phyloP scores from a whole-genome alignment of 2,329 filamentous ascomycete genomes.

The Purpureocillium lavendulum region DNA sequence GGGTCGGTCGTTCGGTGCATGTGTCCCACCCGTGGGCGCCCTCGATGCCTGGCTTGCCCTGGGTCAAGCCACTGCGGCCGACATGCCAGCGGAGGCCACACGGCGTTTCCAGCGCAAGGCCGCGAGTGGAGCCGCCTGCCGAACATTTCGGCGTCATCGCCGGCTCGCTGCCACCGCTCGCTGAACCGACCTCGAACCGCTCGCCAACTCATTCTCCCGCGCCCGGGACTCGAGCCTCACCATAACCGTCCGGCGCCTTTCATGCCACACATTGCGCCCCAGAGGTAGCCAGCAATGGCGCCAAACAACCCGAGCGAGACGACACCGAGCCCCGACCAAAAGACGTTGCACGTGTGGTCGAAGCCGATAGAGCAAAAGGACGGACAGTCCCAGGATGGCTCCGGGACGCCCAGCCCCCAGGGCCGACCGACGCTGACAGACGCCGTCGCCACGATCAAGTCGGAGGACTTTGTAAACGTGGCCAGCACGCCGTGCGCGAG shows the following conservation, averaged over 20 bases:
- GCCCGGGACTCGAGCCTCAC: no score
- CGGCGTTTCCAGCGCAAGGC: no score
- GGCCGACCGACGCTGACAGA: slow-evolving; percentile 39
- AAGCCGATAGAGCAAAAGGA: slow-evolving; percentile 21
- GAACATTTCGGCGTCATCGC: background rate
- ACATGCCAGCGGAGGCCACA: no score
- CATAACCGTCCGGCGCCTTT: background rate
- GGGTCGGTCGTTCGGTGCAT: no score
- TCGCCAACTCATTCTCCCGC: no score
- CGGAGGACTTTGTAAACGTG: slow-evolving; percentile 61
- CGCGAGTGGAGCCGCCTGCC: background rate
- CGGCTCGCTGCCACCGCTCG: background rate
- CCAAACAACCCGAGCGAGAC: slow-evolving; percentile 18
- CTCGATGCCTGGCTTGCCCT: background rate
- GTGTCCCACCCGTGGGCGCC: no score
- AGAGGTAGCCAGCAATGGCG: slow-evolving; percentile 26
- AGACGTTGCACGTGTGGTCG: slow-evolving; percentile 27
- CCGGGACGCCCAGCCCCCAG: slow-evolving; percentile 12
- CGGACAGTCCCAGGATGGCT: slow-evolving; percentile 6
- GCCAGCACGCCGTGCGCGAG: slow-evolving; percentile 78
- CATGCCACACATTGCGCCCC: slow-evolving; percentile 5
- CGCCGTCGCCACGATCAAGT: slow-evolving; percentile 58
- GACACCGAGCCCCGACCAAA: slow-evolving; percentile 13
- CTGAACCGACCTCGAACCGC: background rate
- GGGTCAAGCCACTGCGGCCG: no score